These are phyloP conservation scores for Ceratobasidium theobromae DNA, from an alignment of 1,284 basidiomycete genomes.

Conservation along the genomic window DNA sequence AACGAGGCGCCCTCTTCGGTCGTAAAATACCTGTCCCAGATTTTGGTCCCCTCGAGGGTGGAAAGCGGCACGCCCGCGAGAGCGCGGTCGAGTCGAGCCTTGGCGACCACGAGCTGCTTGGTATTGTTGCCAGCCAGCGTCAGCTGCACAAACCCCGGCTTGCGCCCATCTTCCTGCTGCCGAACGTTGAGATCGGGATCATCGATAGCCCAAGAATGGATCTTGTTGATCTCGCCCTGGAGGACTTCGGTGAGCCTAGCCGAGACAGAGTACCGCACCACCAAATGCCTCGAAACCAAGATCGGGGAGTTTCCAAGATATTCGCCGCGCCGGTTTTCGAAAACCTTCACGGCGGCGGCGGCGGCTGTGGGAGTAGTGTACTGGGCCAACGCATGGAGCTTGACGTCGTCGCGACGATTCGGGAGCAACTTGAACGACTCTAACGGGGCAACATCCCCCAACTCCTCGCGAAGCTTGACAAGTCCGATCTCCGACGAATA, in stretches of 20 bases:
- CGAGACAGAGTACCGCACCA: conserved; percentile 15
- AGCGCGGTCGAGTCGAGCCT: conserved; percentile 21
- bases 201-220: conserved; percentile 23
- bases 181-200: conserved; percentile 15
- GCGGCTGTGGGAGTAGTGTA: conserved; percentile 22
- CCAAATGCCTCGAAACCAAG: conserved; percentile 2
- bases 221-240: conserved; percentile 19
- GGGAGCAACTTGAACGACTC: conserved; percentile 22
- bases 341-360: conserved; percentile 13
- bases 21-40: conserved; percentile 20
- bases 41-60: not conserved
- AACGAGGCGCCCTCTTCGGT: not conserved
- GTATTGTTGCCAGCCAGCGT: conserved; percentile 9
- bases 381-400: conserved; percentile 17
- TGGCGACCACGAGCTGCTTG: conserved; percentile 3
- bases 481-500: conserved; percentile 21
- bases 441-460: conserved; percentile 20
- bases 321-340: not conserved
- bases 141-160: conserved; percentile 11
- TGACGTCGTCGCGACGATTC: not conserved
- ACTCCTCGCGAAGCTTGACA: not conserved
- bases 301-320: conserved; percentile 15
- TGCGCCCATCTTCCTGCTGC: not conserved
- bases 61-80: conserved; percentile 15
- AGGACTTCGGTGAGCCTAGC: conserved; percentile 3